Base-by-base conservation (phyloP, 495 filamentous ascomycete genomes). In the Aspergillus haitiensis region DNA sequence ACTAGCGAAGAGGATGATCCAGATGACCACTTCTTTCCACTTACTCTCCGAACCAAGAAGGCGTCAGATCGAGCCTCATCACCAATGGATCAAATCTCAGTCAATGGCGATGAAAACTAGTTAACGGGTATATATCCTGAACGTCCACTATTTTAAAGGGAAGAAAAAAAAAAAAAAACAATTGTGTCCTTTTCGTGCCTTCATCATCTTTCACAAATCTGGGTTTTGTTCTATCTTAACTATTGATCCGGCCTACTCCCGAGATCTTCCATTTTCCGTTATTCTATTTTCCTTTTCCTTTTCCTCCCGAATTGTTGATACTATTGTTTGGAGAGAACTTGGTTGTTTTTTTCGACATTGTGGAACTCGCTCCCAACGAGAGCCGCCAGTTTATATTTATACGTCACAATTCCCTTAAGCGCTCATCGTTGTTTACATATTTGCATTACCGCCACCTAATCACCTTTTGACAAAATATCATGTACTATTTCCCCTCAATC, bases 1-100 rank as follows among this genome's bases (percentile, higher is more conserved):
- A 63, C 56, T 60, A 96, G 91, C 76, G 93, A 96, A 70, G 93
- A 98, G 74, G 94, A 98, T 75, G 91, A 97, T 58, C 86, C 90
- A 6, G 94, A 98, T 18, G 93, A 97, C 59, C 96, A 93, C 68
- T 87, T 89, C 33, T 96, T 94, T 80, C 92, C 93, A 21, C 82
- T 98, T 35, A 97, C 91, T 4, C 80, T 98, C 48, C 72, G 76
- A 10, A 72, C 71, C n/a, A 77, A 77, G 65, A 80, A 76, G 58
- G 6, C 62, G 27, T 52, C 57, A 2, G 75, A 78, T 36, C 73
- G 73, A 21, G 63, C 73, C 4, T 67, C 71, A 18, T 79, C 78
- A 8, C 75, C 75, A 18, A 62, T 80, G 49, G 77, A 80, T 51
- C 74, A 67, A 48, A 72, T 78, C 39, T 63, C 71, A n/a, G 42